Conservation (phyloP, 73 alveolate genomes). For the Paramecium caudatum region DNA sequence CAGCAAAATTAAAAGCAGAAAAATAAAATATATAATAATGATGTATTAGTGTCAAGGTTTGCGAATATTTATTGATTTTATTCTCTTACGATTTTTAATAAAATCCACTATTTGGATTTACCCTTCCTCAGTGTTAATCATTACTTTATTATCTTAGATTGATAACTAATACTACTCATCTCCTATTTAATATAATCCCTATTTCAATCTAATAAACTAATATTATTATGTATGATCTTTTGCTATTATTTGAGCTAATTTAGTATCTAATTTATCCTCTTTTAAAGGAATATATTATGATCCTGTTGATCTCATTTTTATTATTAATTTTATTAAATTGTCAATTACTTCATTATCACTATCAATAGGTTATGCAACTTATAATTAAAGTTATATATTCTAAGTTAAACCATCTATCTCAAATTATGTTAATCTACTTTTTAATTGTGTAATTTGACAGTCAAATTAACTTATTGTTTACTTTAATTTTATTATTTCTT, state of each 20-base stretch:
- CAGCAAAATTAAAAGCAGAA: neutral
- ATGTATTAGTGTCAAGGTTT: neutral
- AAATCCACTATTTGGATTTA: neutral
- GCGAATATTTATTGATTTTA: constrained; percentile 40
- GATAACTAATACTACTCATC: constrained; percentile 14
- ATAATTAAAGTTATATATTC: neutral
- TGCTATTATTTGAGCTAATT: constrained; percentile 15
- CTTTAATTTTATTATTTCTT: constrained; percentile 21
- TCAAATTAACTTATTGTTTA: constrained; percentile 33
- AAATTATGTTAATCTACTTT: constrained; percentile 37
- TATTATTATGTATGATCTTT: neutral
- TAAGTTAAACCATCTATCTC: constrained; percentile 23
- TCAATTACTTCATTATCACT: constrained; percentile 39
- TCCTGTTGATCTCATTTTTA: constrained; percentile 56
- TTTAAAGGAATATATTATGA: constrained; percentile 34
- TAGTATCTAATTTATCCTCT: constrained; percentile 28
- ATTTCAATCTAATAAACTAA: constrained; percentile 37
- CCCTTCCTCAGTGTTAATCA: constrained; percentile 27
- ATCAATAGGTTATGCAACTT: constrained; percentile 25
- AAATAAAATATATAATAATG: neutral
- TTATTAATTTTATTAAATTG: constrained; percentile 9
- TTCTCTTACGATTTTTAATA: constrained; percentile 6
- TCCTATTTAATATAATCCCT: constrained; percentile 14
- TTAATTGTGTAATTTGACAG: constrained; percentile 11
- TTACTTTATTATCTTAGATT: neutral